These are phyloP conservation scores for Penicillium canescens DNA, from an alignment of 495 filamentous ascomycete genomes.

Conservation along the genomic window DNA sequence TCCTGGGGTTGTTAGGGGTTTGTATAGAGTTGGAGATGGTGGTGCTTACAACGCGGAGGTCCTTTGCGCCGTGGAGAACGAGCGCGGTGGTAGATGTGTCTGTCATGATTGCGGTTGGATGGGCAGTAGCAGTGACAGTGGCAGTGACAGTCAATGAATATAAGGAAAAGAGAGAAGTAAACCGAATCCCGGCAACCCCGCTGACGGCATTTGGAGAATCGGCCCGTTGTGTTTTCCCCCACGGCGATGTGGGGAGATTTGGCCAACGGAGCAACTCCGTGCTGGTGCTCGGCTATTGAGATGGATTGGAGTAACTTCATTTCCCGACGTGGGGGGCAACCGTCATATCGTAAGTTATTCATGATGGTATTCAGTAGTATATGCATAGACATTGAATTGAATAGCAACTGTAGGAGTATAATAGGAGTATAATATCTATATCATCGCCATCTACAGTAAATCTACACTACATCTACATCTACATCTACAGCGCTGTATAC, in stretches of 20 bases:
- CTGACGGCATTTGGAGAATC: slow-evolving; percentile 13
- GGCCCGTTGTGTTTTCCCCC: slow-evolving; percentile 10
- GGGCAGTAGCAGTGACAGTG: neutral
- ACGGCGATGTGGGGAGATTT: slow-evolving; percentile 3
- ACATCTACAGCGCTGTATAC: no score
- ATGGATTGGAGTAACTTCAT: slow-evolving; percentile 18
- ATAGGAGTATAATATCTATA: no score
- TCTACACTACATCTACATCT: no score
- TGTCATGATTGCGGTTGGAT: slow-evolving; percentile 18
- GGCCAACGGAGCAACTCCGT: slow-evolving; percentile 31
- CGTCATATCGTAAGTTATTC: neutral
- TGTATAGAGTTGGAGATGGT: neutral
- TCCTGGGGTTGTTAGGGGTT: slow-evolving; percentile 33
- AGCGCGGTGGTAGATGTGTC: slow-evolving; percentile 53
- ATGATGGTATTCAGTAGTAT: no score
- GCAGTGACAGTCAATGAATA: slow-evolving; percentile 1
- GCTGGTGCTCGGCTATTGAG: slow-evolving; percentile 30
- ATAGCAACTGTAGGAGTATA: no score
- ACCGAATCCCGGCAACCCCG: neutral
- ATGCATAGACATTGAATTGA: no score
- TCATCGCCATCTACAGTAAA: no score
- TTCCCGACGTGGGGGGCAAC: slow-evolving; percentile 29
- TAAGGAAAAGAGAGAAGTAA: slow-evolving; percentile 1
- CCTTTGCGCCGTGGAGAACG: slow-evolving; percentile 67
- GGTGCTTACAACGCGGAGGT: slow-evolving; percentile 61